Base-by-base conservation (phyloP, 257 asterid genomes). In the Leptodermis oblonga region DNA sequence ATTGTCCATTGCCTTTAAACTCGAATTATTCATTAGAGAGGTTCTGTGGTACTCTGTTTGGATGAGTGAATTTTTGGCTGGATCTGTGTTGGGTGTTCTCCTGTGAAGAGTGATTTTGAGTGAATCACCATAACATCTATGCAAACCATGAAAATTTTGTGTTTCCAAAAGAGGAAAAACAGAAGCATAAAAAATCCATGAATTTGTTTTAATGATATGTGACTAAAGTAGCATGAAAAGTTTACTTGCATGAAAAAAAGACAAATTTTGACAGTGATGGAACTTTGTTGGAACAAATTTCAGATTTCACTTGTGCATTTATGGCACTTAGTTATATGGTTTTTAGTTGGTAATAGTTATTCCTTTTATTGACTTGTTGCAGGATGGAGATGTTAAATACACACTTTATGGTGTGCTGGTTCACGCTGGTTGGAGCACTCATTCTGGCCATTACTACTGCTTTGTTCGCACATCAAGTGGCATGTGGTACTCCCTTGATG, bases 401-500 rank as follows among this genome's bases (percentile, higher is more conserved):
- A 90, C 99, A 18, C 95, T 93, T 17, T 93, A 90, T 75, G 97
- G 97, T 53, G 99, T 93, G 71, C 95, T 93, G 77, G 99, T 93
- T 74, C 99, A 93, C 85, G 87, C 88, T 62, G 99, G 99, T 68
- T 88, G 95, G 92, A 90, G 86, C 79, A 93, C 99, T 70, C 97
- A 81, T 83, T 93, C 96, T 75, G 99, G 99, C 65, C 99, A 93
- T 79, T 93, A 93, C 67, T 93, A 85, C 83, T 90, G 99, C 87
- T 93, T 88, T 84, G 96, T 93, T 65, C 96, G 97, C 59, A 93
- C 99, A 45, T 90, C 99, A 63, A 93, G 85, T 78, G 99, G 99
- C 78, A 85, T 88, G 90, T 93, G 99, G 99, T 87, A 93, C 80
- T 76, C 89, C 64, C 96, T 93, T 18, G 99, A 93, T 81, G 99